Percentiles rank a stretch among this genome's conserved stretches.
Conservation (phyloP, 108 stramenopile species). For the Chaetoceros muelleri region DNA sequence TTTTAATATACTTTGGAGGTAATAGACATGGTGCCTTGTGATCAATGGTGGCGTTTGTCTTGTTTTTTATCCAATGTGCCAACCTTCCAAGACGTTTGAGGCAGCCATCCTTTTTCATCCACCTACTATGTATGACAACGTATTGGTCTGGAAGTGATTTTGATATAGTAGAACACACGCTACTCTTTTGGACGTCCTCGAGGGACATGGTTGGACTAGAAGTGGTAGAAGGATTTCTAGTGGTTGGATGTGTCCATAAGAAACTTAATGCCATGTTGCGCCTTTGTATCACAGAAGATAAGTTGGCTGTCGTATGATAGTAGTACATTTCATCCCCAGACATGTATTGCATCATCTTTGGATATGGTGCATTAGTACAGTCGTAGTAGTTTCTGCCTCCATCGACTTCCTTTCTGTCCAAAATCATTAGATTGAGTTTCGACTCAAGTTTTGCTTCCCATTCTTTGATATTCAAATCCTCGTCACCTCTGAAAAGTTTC, state of each 20-base stretch:
- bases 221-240: too few species aligned
- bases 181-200: not conserved
- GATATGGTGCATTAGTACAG: too few species aligned
- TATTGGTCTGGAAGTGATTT: not conserved
- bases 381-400: not conserved
- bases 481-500: not conserved
- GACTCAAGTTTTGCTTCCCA: not conserved
- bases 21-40: not conserved
- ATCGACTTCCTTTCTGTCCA: not conserved
- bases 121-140: not conserved
- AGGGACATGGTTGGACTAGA: too few species aligned
- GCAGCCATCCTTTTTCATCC: not conserved
- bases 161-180: not conserved
- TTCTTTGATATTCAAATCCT: not conserved
- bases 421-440: not conserved
- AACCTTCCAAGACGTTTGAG: not conserved
- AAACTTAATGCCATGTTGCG: not conserved
- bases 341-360: too few species aligned
- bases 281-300: not conserved
- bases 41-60: not conserved
- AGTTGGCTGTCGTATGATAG: not conserved
- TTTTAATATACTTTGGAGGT: not conserved
- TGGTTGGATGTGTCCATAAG: not conserved
- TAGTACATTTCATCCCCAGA: not conserved
- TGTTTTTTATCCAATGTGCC: not conserved